Evolutionary conservation across 306 rosid genomes (phyloP), one percentile per base, ranked within the genome.

Genomic region (Lotus japonicus): DNA sequence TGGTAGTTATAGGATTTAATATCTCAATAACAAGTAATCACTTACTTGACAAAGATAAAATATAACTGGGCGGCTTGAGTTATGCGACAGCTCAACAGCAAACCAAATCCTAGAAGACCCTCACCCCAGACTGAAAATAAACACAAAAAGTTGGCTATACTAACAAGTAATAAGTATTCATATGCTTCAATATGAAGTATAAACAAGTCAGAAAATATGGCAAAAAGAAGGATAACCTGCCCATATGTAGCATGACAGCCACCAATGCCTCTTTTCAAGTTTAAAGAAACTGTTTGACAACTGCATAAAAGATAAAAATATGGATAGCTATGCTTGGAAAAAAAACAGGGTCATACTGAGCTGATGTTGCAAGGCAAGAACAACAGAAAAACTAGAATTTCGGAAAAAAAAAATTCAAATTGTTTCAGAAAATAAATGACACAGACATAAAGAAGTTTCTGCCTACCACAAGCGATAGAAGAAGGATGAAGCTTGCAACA

Each of bases 91-190:
- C 92, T 85, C 71, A 95, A 77, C 71, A 95, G 80, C 85, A 95
- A 87, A 76, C 99, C 99, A 67, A 88, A 88, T 38, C 97, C 99
- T 14, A 95, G 77, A 12, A 96, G 96, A 57, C 95, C 99, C 84
- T 90, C 96, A 78, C 78, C 68, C 99, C 99, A 95, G 73, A 84
- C 97, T 95, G 90, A 57, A 84, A 82, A 65, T 74, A 81, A 76
- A 64, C 60, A 70, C 28, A 35, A 82, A 70, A 70, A 59, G 41
- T 12, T 5, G 18, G 61, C 58, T 76, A 45, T 41, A 66, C 52
- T 51, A 60, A 54, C 51, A 73, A 48, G 33, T 28, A 21, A 48
- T 49, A 70, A 42, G 33, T 18, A 36, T 45, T 80, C 38, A 36
- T 31, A 21, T 69, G 41, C 50, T 26, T 39, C 10, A 35, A 13